Evolutionary conservation across 495 filamentous ascomycete genomes (phyloP).

Genomic region (Lasiosphaeris hirsuta): DNA sequence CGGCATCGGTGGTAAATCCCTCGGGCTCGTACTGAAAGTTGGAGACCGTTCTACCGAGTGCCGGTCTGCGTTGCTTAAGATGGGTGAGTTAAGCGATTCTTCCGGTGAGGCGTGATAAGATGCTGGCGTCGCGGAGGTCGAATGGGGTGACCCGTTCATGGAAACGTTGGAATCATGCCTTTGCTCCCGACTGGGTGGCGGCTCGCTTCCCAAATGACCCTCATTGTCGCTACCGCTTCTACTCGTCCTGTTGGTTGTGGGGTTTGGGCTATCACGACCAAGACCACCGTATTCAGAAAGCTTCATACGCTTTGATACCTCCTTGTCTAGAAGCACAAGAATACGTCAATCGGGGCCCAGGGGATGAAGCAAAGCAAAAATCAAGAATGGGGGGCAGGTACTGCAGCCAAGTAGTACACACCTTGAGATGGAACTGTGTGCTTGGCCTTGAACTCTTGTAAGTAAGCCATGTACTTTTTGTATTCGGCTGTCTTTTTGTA

Average conservation of each 20-base stretch:
- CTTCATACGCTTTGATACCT: slow-evolving; percentile 42
- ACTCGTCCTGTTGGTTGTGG: slow-evolving; percentile 34
- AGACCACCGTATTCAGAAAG: slow-evolving; percentile 21
- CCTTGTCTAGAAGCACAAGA: slow-evolving; percentile 35
- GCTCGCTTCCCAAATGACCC: slow-evolving; percentile 43
- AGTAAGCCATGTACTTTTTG: slow-evolving; percentile 60
- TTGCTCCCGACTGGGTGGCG: slow-evolving; percentile 38
- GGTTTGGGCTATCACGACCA: slow-evolving; percentile 33
- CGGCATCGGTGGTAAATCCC: slow-evolving; percentile 9
- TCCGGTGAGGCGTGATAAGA: slow-evolving; percentile 28
- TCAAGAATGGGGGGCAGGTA: neutral
- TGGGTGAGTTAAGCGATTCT: slow-evolving; percentile 35
- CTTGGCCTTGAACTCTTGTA: slow-evolving; percentile 70
- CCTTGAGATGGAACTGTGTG: slow-evolving; percentile 50
- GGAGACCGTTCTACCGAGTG: slow-evolving; percentile 26
- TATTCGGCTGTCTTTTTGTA: slow-evolving; percentile 70
- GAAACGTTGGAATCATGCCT: slow-evolving; percentile 39
- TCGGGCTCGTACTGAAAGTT: slow-evolving; percentile 18
- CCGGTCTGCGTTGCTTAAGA: slow-evolving; percentile 13
- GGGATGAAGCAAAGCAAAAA: neutral
- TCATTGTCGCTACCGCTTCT: slow-evolving; percentile 43
- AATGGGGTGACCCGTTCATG: slow-evolving; percentile 32
- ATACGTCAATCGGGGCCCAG: slow-evolving; percentile 1
- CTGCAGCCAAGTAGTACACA: slow-evolving; percentile 16
- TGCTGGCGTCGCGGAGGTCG: slow-evolving; percentile 20